These are phyloP conservation scores for Thermothielavioides terrestris DNA, from an alignment of 495 filamentous ascomycete species.

Conservation along the genomic window DNA sequence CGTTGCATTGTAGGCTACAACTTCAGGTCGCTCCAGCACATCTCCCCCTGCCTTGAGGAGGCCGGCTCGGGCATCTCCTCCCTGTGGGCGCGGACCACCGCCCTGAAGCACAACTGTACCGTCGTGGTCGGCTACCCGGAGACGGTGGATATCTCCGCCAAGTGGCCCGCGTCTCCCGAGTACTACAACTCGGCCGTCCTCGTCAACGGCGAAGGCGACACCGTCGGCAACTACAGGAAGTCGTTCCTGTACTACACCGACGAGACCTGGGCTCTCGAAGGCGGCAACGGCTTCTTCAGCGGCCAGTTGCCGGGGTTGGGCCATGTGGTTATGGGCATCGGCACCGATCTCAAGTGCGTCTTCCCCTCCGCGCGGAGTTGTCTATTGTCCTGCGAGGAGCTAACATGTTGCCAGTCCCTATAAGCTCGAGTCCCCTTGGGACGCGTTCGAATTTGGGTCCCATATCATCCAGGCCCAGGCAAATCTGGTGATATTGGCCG, in stretches of 20 bases:
- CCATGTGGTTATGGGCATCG: constrained; percentile 71
- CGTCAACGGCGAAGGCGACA: constrained; percentile 60
- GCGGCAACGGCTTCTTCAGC: constrained; percentile 49
- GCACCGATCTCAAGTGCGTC: constrained; percentile 59
- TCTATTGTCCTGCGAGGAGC: no score
- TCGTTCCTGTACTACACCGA: constrained; percentile 72
- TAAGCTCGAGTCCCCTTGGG: constrained; percentile 67
- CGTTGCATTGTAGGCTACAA: constrained; percentile 62
- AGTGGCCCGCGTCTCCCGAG: constrained; percentile 42
- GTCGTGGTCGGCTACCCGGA: constrained; percentile 93
- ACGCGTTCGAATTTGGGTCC: constrained; percentile 77
- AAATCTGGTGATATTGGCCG: constrained; percentile 68
- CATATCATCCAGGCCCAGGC: constrained; percentile 57
- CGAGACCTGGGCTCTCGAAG: constrained; percentile 68
- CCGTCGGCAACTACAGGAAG: constrained; percentile 81
- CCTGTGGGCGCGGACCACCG: constrained; percentile 70
- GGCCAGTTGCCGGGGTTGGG: constrained; percentile 45
- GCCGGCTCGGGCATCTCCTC: constrained; percentile 64
- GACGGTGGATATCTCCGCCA: constrained; percentile 40
- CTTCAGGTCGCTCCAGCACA: constrained; percentile 68
- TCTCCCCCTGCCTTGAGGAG: constrained; percentile 72
- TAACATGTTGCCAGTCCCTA: constrained; percentile 45
- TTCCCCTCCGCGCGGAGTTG: no score
- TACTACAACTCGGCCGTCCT: constrained; percentile 80
- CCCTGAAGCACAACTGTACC: constrained; percentile 61